Conservation (phyloP, 2,329 filamentous ascomycete genomes). For the Xylariaceae sp. region DNA sequence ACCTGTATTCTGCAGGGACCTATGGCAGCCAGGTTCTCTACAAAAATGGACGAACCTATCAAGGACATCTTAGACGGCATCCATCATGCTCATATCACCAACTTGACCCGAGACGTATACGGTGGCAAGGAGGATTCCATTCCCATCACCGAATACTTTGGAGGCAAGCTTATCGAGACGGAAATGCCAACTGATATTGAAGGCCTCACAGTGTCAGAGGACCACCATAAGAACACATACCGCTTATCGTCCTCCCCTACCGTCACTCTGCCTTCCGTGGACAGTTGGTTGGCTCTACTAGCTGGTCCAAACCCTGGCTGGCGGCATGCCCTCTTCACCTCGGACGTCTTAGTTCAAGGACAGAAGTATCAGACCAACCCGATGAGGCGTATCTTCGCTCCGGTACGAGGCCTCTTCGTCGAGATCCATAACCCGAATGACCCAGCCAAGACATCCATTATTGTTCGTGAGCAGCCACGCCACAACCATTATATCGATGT, state of each 20-base stretch:
- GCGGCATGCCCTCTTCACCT: constrained; percentile 90
- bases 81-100: constrained; percentile 80
- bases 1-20: constrained; percentile 96
- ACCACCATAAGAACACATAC: constrained; percentile 76
- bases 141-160: constrained; percentile 90
- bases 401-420: constrained; percentile 79
- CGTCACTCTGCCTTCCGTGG: constrained; percentile 68
- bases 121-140: constrained; percentile 67
- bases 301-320: constrained; percentile 84
- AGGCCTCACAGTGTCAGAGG: constrained; percentile 77
- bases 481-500: constrained; percentile 86
- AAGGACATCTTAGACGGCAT: constrained; percentile 91
- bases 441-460: constrained; percentile 76
- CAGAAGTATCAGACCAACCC: constrained; percentile 98
- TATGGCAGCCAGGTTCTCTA: constrained; percentile 87
- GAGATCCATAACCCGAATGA: constrained; percentile 82
- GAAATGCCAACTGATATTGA: constrained; percentile 76
- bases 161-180: constrained; percentile 73
- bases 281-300: constrained; percentile 83
- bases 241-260: constrained; percentile 73
- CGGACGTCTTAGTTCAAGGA: constrained; percentile 90
- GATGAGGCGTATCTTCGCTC: constrained; percentile 84
- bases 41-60: constrained; percentile 84
- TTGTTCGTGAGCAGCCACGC: constrained; percentile 80
- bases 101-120: constrained; percentile 77